Evolutionary conservation across 208 protist species (phyloP), one percentile per base, ranked within the genome.

Genomic region (Acanthamoeba healyi): DNA sequence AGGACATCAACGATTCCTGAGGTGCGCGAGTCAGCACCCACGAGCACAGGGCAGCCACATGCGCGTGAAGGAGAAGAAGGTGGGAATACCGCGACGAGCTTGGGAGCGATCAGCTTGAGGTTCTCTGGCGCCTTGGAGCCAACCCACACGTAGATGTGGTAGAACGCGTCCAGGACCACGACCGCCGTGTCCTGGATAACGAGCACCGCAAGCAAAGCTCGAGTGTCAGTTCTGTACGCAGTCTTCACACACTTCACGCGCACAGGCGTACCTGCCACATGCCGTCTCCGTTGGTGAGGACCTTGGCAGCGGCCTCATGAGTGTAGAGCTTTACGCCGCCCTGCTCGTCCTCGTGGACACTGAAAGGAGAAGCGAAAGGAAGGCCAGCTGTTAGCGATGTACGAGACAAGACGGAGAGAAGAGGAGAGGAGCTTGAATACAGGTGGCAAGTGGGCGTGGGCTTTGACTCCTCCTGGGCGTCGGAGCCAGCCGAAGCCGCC

Each of bases 1-100:
- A 14, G 22, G 72, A 51, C 72, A 82, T 10, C 72, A 82, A 12
- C 1, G 72, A 54, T 40, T 82, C 72, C 72, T 82, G 72, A 51
- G 14, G 19, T 6, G 0, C 2, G 22, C 29, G 29, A 26, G 29
- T 54, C 4, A 54, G 40, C 56, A 12, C 12, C 5, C 72, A 82
- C 72, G 9, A 72, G 26, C 29, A 72, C 29, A 49, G 44, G 7
- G 17, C 1, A 72, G 26, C 1, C 34, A 32, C 26, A 10, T 9
- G 22, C 32, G 14, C 34, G 63, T 7, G 9, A 32, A 22, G 63
- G 26, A 29, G 58, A 67, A 9, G 58, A 26, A 29, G 58, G 58
- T 34, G n/a, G 58, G 58, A 26, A 32, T 51, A 82, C 72, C 22
- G 40, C 34, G 29, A 32, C 72, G 22, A 82, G 72, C 72, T 82